A percentile compares a stretch with the other conserved stretches of the same genome.
Conservation (phyloP, 2,329 filamentous ascomycete genomes). For the Sporothrix dimorphospora region DNA sequence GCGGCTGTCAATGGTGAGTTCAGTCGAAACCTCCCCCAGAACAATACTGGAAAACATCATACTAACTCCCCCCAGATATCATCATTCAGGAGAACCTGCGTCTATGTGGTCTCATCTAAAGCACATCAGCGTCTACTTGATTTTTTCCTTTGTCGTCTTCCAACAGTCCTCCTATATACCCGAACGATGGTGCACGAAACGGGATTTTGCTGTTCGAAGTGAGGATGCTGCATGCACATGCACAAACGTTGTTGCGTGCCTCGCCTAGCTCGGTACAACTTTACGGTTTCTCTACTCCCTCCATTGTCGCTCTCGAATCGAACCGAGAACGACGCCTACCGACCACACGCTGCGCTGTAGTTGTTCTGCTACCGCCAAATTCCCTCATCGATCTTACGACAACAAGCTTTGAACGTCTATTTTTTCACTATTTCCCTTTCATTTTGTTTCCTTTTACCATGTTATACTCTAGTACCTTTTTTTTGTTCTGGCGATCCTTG, state of each 20-base stretch:
- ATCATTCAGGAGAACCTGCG: conserved; percentile 99
- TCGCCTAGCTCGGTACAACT: background rate
- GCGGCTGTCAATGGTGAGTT: conserved; percentile 91
- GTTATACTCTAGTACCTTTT: conserved; percentile 35
- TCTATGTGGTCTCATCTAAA: conserved; percentile 37
- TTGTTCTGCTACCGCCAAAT: conserved; percentile 13
- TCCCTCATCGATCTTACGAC: conserved; percentile 40
- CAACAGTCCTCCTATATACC: conserved; percentile 31
- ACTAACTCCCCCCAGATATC: conserved; percentile 73
- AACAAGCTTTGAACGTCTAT: conserved; percentile 37
- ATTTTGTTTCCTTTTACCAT: conserved; percentile 27
- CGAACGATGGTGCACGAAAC: conserved; percentile 28
- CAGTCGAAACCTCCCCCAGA: too few relatives aligned
- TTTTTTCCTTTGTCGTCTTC: conserved; percentile 30
- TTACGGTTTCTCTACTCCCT: background rate
- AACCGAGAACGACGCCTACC: background rate
- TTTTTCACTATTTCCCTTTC: conserved; percentile 35
- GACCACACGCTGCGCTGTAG: conserved; percentile 6
- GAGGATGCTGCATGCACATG: background rate
- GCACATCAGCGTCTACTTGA: background rate
- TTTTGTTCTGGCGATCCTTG: conserved; percentile 21
- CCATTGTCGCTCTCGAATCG: conserved; percentile 10
- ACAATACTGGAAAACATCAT: too few relatives aligned
- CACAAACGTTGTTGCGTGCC: background rate
- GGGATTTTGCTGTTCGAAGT: background rate